Conservation (phyloP, 1,139 yeast genomes). For the Trichomonascaceae sp. region DNA sequence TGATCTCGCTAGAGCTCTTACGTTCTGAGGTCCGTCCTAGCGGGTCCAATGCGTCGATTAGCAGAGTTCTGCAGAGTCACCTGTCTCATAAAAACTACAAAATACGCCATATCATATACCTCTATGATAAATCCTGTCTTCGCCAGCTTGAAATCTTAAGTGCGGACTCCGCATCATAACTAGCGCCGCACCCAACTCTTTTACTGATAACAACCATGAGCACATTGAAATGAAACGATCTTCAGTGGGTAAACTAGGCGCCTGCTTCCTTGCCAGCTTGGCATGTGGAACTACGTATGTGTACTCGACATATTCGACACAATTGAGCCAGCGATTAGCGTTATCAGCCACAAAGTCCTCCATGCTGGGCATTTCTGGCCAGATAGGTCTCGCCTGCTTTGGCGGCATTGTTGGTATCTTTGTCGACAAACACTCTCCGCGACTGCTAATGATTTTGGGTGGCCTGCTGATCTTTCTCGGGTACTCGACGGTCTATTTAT, state of each 20-base stretch:
- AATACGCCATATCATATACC: no score
- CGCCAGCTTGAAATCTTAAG: no score
- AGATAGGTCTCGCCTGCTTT: slow-evolving; percentile 42
- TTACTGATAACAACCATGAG: no score
- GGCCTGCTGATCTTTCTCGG: slow-evolving; percentile 16
- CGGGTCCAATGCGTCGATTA: no score
- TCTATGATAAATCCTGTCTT: no score
- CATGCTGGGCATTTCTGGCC: slow-evolving; percentile 41
- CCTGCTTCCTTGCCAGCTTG: slow-evolving; percentile 28
- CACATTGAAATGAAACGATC: no score
- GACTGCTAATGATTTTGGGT: slow-evolving; percentile 29
- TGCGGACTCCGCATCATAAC: no score
- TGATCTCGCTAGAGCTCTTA: no score
- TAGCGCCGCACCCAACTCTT: no score
- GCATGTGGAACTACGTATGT: slow-evolving; percentile 47
- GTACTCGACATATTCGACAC: slow-evolving; percentile 50
- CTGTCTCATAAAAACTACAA: no score
- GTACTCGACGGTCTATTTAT: slow-evolving; percentile 14
- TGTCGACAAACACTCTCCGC: slow-evolving; percentile 41
- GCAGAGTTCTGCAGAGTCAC: no score
- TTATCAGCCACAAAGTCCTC: slow-evolving; percentile 44
- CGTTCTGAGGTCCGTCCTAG: no score
- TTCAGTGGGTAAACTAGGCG: not conserved
- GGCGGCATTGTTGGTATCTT: slow-evolving; percentile 46
- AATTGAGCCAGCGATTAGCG: slow-evolving; percentile 37